Evolutionary conservation across 2,329 filamentous ascomycete species (phyloP).

Genomic region (Diaporthe amygdali): DNA sequence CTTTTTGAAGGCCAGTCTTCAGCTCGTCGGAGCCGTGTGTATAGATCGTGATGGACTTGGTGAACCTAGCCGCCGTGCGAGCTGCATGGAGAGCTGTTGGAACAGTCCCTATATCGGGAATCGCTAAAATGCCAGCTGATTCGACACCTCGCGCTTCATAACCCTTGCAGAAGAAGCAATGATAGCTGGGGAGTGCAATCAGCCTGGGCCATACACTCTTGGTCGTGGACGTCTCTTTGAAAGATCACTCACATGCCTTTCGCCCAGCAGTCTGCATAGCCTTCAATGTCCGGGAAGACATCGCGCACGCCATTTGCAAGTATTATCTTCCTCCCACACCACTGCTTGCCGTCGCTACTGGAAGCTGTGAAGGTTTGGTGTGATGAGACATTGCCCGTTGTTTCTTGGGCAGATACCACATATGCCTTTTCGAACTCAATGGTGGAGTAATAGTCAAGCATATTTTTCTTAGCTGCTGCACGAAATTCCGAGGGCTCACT

Average conservation of each 20-base stretch:
- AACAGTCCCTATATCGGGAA: neutral
- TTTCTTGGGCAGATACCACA: neutral
- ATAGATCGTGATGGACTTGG: neutral
- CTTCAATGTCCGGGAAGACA: neutral
- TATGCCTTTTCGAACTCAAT: neutral
- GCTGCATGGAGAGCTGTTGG: neutral
- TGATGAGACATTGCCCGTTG: neutral
- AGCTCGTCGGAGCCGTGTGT: too few species aligned
- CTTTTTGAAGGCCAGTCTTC: too few species aligned
- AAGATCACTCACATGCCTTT: neutral
- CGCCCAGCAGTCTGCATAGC: neutral
- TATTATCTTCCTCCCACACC: neutral
- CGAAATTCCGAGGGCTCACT: neutral
- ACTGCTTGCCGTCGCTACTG: neutral
- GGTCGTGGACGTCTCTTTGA: neutral
- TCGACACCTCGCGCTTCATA: neutral
- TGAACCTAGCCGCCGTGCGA: neutral
- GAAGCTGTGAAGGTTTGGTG: neutral
- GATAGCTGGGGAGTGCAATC: neutral
- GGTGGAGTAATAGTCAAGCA: neutral
- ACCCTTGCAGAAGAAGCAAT: neutral
- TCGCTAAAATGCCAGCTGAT: neutral
- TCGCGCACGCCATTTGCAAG: neutral
- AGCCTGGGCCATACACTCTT: neutral
- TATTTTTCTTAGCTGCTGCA: neutral